These are phyloP conservation scores for Aspergillus arachidicola DNA, from an alignment of 2,329 filamentous ascomycete genomes.

Conservation along the genomic window DNA sequence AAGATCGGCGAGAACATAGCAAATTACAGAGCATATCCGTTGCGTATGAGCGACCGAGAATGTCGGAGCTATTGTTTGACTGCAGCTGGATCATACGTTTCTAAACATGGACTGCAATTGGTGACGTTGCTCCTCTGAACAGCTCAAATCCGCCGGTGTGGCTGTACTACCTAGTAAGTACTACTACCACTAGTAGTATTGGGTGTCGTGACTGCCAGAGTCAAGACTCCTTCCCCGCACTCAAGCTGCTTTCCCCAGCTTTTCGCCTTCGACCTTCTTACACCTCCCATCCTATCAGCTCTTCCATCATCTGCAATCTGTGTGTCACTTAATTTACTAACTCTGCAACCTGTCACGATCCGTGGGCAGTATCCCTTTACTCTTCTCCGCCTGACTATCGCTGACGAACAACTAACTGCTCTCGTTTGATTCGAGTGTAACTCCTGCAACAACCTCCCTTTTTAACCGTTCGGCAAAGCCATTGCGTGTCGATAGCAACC, in stretches of 20 bases:
- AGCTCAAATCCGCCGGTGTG: not conserved
- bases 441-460: conserved; percentile 17
- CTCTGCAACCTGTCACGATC: conserved; percentile 10
- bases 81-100: not conserved
- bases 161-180: not conserved
- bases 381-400: conserved; percentile 19
- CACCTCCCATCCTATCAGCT: conserved; percentile 13
- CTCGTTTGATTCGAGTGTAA: conserved; percentile 18
- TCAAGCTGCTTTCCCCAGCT: conserved; percentile 26
- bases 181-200: not conserved
- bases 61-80: not conserved
- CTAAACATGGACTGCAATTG: not conserved
- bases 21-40: not conserved
- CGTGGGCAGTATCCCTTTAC: conserved; percentile 13
- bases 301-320: conserved; percentile 13
- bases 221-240: conserved; percentile 23
- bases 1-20: conserved; percentile 7
- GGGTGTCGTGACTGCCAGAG: not conserved
- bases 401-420: conserved; percentile 15
- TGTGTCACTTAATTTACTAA: conserved; percentile 14
- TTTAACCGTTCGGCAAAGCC: conserved; percentile 21
- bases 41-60: not conserved
- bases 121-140: not conserved
- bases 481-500: conserved; percentile 17
- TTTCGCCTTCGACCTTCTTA: conserved; percentile 15